Conservation (phyloP, 2,329 filamentous ascomycete genomes). For the Microdochium nivale region DNA sequence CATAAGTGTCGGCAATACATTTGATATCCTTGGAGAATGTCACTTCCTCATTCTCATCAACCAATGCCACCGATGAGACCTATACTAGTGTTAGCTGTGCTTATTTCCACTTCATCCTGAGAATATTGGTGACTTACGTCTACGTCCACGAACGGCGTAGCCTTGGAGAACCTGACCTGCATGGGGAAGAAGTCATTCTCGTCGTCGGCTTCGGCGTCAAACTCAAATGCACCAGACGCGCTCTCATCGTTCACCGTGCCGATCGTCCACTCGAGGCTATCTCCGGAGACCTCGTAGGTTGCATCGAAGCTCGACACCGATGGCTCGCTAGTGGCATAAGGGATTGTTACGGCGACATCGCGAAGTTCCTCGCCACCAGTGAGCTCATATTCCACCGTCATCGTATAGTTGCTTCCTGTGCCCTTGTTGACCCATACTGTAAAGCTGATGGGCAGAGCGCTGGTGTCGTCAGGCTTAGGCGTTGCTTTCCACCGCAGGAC, state of each 20-base stretch:
- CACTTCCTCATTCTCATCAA: slow-evolving; percentile 71
- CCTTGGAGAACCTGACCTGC: slow-evolving; percentile 82
- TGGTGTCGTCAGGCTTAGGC: slow-evolving; percentile 70
- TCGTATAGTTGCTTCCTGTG: slow-evolving; percentile 68
- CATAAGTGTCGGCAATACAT: slow-evolving; percentile 66
- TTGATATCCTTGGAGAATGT: slow-evolving; percentile 77
- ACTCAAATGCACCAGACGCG: slow-evolving; percentile 82
- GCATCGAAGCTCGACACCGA: slow-evolving; percentile 89
- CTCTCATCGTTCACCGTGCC: slow-evolving; percentile 79
- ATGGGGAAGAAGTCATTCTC: slow-evolving; percentile 98
- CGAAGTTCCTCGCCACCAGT: slow-evolving; percentile 70
- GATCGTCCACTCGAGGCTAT: slow-evolving; percentile 89
- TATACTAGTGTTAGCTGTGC: slow-evolving; percentile 22
- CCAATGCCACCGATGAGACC: slow-evolving; percentile 61
- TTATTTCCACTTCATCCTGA: not conserved
- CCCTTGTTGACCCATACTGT: slow-evolving; percentile 97
- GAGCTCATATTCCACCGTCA: slow-evolving; percentile 94
- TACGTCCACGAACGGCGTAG: slow-evolving; percentile 79
- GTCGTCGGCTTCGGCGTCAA: slow-evolving; percentile 79
- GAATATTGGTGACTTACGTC: slow-evolving; percentile 57
- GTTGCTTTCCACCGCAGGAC: slow-evolving; percentile 88
- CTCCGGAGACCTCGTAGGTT: slow-evolving; percentile 85
- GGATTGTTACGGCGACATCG: slow-evolving; percentile 82
- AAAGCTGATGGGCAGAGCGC: slow-evolving; percentile 85
- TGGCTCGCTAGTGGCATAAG: slow-evolving; percentile 78